Evolutionary conservation across 2,329 filamentous ascomycete genomes (phyloP), one percentile per base, ranked within the genome.

Genomic region (Talaromyces sp.): DNA sequence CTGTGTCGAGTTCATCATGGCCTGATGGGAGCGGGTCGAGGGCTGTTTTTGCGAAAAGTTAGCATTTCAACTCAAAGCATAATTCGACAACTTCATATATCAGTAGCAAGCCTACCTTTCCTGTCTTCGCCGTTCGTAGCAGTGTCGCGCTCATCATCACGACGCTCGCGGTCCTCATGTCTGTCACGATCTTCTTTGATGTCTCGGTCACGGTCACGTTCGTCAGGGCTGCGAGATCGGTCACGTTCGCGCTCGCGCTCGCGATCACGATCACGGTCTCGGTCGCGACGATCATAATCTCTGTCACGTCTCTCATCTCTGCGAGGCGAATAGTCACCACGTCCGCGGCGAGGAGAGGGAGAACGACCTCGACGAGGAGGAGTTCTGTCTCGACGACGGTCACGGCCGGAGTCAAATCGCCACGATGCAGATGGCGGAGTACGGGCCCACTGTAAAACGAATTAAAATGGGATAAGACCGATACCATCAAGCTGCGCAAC

Each of bases 341-440:
- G 82, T 65, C 81, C 80, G 67, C 86, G 84, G 63, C 84, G 83
- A 64, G 86, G 86, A 39, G 85, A 86, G 64, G 84, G 83, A 57
- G 83, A 85, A 66, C 90, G 76, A 58, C 88, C 86, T 72, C 90
- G 89, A 69, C 92, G 89, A 68, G 92, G 92, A 64, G 90, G 90
- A 68, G 91, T 90, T 67, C 92, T 90, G 71, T 90, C 83, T 69
- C 84, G 81, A 56, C 81, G 80, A 68, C 80, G 90, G 73, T 92
- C 90, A 74, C 90, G 88, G 67, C 93, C 94, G 71, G 92, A 93
- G 79, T 97, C 95, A 77, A 99, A 99, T 68, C 95, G 91, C 95
- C 95, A 99, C 35, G 93, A 98, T 62, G 95, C 95, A 70, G 95
- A 98, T 59, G 95, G 95, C 73, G 95, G 95, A 74, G 95, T 99